phyloP scores from a whole-genome alignment of 2,329 filamentous ascomycete species.

The Aspergillus tanneri region DNA sequence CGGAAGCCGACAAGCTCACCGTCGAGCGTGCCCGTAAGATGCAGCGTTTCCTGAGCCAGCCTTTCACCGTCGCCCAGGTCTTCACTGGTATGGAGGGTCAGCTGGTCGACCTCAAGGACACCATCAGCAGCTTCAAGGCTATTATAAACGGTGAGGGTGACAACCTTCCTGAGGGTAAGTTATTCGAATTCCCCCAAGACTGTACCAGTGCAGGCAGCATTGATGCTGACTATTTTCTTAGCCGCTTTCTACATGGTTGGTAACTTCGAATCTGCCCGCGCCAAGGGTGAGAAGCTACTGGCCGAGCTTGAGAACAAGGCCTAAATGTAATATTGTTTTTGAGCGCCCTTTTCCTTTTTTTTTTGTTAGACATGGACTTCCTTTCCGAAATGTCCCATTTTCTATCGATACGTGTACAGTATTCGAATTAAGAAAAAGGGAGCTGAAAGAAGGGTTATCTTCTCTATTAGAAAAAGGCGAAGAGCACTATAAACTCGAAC shows the following conservation, averaged over 20 bases:
- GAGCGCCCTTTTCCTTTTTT: slow-evolving; percentile 35
- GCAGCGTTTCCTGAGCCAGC: slow-evolving; percentile 99
- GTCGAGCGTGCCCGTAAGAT: slow-evolving; percentile 99
- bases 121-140: slow-evolving; percentile 94
- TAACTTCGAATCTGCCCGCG: slow-evolving; percentile 85
- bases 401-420: slow-evolving; percentile 42
- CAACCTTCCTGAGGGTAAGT: slow-evolving; percentile 83
- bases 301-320: slow-evolving; percentile 75
- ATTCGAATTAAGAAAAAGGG: slow-evolving; percentile 40
- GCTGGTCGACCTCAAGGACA: slow-evolving; percentile 98
- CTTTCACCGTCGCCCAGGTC: slow-evolving; percentile 83
- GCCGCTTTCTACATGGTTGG: slow-evolving; percentile 96
- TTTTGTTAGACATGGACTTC: slow-evolving; percentile 32
- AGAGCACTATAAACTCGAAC: slow-evolving; percentile 14
- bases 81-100: slow-evolving; percentile 84
- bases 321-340: slow-evolving; percentile 47
- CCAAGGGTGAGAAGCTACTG: slow-evolving; percentile 99
- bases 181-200: background rate
- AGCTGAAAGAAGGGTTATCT: slow-evolving; percentile 26
- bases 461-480: slow-evolving; percentile 14
- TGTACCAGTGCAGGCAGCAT: too few species aligned
- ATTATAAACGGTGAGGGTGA: slow-evolving; percentile 95
- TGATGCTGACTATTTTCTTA: slow-evolving; percentile 33
- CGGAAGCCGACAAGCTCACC: slow-evolving; percentile 98
- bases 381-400: slow-evolving; percentile 37